Percentiles rank a stretch among this genome's conserved stretches.
These are phyloP conservation scores for Sonneratia alba DNA, from an alignment of 345 rosid genomes.

Conservation along the genomic window DNA sequence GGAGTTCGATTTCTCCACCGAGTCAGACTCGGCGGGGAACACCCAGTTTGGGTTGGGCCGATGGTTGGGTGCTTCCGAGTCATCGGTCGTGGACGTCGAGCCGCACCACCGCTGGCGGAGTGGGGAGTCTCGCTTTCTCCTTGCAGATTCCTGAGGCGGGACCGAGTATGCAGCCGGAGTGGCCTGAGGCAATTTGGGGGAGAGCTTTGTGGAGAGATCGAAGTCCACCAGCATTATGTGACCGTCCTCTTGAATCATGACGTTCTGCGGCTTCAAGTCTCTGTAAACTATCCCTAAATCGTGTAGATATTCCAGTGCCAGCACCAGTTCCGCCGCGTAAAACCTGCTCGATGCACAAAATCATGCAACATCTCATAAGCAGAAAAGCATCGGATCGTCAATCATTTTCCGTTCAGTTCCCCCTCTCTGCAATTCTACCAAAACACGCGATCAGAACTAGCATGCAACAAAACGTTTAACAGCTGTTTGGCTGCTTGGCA, in stretches of 20 bases:
- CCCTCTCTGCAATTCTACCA: too few relatives aligned
- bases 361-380: neutral
- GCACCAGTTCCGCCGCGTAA: constrained; percentile 81
- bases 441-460: neutral
- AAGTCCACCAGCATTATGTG: constrained; percentile 93
- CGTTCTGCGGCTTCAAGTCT: constrained; percentile 83
- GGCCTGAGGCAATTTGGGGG: constrained; percentile 18
- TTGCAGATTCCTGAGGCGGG: neutral
- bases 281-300: constrained; percentile 60
- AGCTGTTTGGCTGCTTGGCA: neutral
- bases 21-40: constrained; percentile 12
- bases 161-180: constrained; percentile 8
- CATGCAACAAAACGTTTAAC: neutral
- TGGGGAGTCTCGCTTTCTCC: constrained; percentile 12
- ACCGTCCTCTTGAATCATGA: constrained; percentile 75
- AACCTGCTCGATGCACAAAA: constrained; percentile 30
- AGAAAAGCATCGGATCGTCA: too few relatives aligned
- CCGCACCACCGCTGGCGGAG: constrained; percentile 25
- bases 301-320: constrained; percentile 74
- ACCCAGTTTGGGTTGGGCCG: constrained; percentile 10
- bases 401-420: neutral
- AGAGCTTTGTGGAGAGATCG: constrained; percentile 72
- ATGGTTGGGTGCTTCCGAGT: constrained; percentile 7
- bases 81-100: constrained; percentile 35
- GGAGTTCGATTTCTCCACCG: constrained; percentile 54